Percentiles rank a stretch among this genome's conserved stretches.
These are phyloP conservation scores for Dactylellina leptospora DNA, from an alignment of 2,329 filamentous ascomycete genomes.

Conservation along the genomic window DNA sequence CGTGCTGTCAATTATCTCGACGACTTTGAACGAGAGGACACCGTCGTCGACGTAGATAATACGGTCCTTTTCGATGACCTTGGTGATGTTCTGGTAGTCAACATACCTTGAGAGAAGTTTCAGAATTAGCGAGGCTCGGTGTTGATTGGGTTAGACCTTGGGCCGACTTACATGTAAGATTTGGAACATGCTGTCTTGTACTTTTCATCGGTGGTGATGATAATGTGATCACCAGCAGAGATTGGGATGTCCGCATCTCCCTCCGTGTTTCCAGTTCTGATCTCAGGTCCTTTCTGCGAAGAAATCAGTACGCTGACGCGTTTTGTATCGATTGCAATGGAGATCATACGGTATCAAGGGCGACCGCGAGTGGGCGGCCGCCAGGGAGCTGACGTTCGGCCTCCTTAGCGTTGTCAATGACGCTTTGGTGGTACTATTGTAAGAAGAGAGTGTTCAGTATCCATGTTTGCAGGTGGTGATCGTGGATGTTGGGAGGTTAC, in stretches of 20 bases:
- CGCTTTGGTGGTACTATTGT: slow-evolving; percentile 89
- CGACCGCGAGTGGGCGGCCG: slow-evolving; percentile 93
- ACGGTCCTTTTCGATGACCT: slow-evolving; percentile 89
- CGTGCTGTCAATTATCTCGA: slow-evolving; percentile 86
- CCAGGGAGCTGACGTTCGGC: slow-evolving; percentile 81
- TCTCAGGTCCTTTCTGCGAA: slow-evolving; percentile 78
- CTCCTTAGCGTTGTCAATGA: slow-evolving; percentile 92
- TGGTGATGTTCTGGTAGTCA: slow-evolving; percentile 99
- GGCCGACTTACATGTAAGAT: slow-evolving; percentile 82
- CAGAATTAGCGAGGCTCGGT: background rate
- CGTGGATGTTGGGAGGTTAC: slow-evolving; percentile 59
- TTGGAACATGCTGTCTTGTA: slow-evolving; percentile 85
- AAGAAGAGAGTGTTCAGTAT: background rate
- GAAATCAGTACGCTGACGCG: slow-evolving; percentile 21
- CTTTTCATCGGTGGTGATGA: slow-evolving; percentile 95
- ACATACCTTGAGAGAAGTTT: slow-evolving; percentile 73
- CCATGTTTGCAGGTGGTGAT: background rate
- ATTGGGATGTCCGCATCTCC: slow-evolving; percentile 81
- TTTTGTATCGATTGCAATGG: slow-evolving; percentile 2
- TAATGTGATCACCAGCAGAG: slow-evolving; percentile 81
- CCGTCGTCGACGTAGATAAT: slow-evolving; percentile 98
- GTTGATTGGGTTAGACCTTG: background rate
- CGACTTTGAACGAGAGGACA: slow-evolving; percentile 93
- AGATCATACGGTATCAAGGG: slow-evolving; percentile 72
- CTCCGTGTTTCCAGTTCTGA: slow-evolving; percentile 80